phyloP scores from a whole-genome alignment of 495 filamentous ascomycete genomes.

The Daldinia loculata region DNA sequence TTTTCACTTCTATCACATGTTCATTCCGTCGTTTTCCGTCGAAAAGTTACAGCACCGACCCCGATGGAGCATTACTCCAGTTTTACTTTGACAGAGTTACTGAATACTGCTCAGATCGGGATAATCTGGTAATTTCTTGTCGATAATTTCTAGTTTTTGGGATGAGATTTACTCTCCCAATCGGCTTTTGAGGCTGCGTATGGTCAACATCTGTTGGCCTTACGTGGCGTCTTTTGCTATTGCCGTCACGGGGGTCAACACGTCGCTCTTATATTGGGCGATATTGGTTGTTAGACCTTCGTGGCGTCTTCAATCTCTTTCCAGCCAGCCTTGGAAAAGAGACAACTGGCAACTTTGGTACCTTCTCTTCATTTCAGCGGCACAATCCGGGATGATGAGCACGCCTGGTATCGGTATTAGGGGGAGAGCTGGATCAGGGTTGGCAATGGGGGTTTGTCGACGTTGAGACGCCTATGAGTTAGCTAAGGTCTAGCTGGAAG shows the following conservation, averaged over 20 bases:
- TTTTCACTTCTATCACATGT: conserved; percentile 24
- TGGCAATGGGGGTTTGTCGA: conserved; percentile 2
- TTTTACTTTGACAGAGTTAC: conserved; percentile 9
- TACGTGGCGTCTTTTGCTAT: background rate
- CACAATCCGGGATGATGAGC: conserved; percentile 42
- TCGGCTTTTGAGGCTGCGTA: background rate
- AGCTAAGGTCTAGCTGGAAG: conserved; percentile 33
- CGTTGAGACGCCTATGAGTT: conserved; percentile 25
- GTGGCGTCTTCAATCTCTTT: conserved; percentile 7
- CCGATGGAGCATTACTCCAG: conserved; percentile 16
- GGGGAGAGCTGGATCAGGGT: conserved; percentile 6
- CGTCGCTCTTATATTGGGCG: background rate
- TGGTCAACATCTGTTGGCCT: background rate
- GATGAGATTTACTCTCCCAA: background rate
- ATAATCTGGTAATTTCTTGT: conserved; percentile 50
- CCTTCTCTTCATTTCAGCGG: conserved; percentile 40
- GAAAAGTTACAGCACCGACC: conserved; percentile 19
- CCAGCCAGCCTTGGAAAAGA: conserved; percentile 25
- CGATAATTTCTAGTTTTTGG: conserved; percentile 45
- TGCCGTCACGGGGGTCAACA: conserved; percentile 14
- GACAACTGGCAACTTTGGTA: conserved; percentile 38
- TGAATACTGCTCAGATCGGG: conserved; percentile 33
- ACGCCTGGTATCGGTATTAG: conserved; percentile 38
- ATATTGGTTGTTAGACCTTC: conserved; percentile 18
- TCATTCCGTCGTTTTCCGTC: conserved; percentile 18